Conservation (phyloP, 2,329 filamentous ascomycete genomes). For the Alternaria infectoria region DNA sequence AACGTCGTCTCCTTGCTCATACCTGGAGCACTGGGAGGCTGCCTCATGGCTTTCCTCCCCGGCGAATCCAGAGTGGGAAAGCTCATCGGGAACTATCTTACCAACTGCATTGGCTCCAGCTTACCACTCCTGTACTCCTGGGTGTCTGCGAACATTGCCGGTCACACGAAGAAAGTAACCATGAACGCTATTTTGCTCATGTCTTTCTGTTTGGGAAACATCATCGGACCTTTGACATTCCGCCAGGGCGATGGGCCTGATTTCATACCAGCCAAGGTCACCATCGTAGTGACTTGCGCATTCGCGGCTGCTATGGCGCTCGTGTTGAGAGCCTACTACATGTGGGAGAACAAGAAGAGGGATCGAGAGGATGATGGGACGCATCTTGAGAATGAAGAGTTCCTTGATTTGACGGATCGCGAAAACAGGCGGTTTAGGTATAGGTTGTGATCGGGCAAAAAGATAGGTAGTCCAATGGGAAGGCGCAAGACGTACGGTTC, state of each 20-base stretch:
- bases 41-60: conserved; percentile 31
- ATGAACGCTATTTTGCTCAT: conserved; percentile 57
- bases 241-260: conserved; percentile 40
- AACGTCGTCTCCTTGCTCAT: conserved; percentile 25
- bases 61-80: conserved; percentile 19
- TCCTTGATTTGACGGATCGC: conserved; percentile 47
- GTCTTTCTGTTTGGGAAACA: conserved; percentile 53
- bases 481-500: neutral
- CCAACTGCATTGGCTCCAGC: conserved; percentile 48
- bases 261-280: conserved; percentile 55
- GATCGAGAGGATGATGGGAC: conserved; percentile 16
- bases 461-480: neutral
- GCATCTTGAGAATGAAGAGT: conserved; percentile 38
- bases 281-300: conserved; percentile 31
- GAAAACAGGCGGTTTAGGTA: conserved; percentile 38
- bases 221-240: conserved; percentile 53
- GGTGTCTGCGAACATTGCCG: conserved; percentile 55
- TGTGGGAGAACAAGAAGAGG: conserved; percentile 40
- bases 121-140: conserved; percentile 46
- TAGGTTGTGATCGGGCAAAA: conserved; percentile 1
- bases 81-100: conserved; percentile 53
- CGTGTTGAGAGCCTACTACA: conserved; percentile 34
- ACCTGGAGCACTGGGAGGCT: conserved; percentile 27
- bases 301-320: conserved; percentile 51
- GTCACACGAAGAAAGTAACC: conserved; percentile 59